These are phyloP conservation scores for Fusarium penzigii DNA, from an alignment of 2,329 filamentous ascomycete genomes.

Conservation along the genomic window DNA sequence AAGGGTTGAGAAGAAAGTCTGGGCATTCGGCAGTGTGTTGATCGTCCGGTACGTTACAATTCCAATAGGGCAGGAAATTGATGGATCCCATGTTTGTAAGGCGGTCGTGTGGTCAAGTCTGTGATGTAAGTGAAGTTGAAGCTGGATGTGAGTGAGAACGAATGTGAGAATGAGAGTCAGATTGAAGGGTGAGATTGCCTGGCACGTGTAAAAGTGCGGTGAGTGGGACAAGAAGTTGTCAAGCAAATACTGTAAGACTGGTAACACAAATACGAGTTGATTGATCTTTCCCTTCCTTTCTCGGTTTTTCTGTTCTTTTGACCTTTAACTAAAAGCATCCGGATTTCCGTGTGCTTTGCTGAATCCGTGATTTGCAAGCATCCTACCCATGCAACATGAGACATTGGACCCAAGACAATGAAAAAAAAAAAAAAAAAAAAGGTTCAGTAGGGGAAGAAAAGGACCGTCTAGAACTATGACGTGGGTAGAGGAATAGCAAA, in stretches of 20 bases:
- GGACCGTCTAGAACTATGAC: too few species aligned
- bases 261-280: too few species aligned
- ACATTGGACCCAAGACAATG: too few species aligned
- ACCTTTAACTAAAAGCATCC: too few species aligned
- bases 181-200: background rate
- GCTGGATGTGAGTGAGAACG: conserved; percentile 10
- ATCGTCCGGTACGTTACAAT: conserved; percentile 70
- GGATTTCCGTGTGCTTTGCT: too few species aligned
- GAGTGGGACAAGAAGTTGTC: background rate
- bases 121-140: background rate
- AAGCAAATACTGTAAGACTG: background rate
- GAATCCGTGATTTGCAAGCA: too few species aligned
- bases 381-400: too few species aligned
- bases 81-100: conserved; percentile 37
- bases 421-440: too few species aligned
- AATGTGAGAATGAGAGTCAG: conserved; percentile 10
- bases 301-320: too few species aligned
- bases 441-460: too few species aligned
- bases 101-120: background rate
- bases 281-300: too few species aligned
- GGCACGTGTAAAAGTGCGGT: background rate
- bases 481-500: too few species aligned
- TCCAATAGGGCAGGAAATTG: conserved; percentile 68
- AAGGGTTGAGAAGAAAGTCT: conserved; percentile 63
- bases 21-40: conserved; percentile 70